These are phyloP conservation scores for Tylopilus plumbeoviolaceoides DNA, from an alignment of 768 basidiomycete species.

Conservation along the genomic window DNA sequence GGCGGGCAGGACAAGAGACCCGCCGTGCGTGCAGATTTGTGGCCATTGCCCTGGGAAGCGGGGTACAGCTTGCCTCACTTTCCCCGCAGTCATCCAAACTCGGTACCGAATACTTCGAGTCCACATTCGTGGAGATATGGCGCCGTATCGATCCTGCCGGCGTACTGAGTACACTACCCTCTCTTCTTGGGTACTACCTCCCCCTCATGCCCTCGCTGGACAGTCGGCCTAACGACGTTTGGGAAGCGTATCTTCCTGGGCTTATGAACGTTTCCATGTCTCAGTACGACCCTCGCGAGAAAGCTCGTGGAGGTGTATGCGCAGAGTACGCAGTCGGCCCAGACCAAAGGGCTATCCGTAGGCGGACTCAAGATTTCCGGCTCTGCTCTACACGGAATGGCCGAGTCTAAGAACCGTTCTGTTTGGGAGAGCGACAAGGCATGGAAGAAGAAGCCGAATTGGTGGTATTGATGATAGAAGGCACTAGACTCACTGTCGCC, in stretches of 20 bases:
- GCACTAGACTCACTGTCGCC: no score
- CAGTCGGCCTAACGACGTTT: slow-evolving; percentile 41
- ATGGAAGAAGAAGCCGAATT: slow-evolving; percentile 10
- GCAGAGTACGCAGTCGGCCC: slow-evolving; percentile 1
- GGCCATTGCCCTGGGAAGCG: slow-evolving; percentile 76
- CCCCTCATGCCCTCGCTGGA: slow-evolving; percentile 47
- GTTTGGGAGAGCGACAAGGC: slow-evolving; percentile 19
- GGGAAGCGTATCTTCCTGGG: slow-evolving; percentile 60
- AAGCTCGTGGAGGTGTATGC: slow-evolving; percentile 22
- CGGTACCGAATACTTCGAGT: slow-evolving; percentile 24
- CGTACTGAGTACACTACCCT: slow-evolving; percentile 58
- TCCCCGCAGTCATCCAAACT: slow-evolving; percentile 10
- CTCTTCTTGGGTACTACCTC: slow-evolving; percentile 73
- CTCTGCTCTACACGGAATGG: slow-evolving; percentile 16
- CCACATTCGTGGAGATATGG: slow-evolving; percentile 30
- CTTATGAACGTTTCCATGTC: slow-evolving; percentile 27
- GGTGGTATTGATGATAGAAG: slow-evolving; percentile 21
- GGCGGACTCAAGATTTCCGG: slow-evolving; percentile 17
- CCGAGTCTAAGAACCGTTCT: slow-evolving; percentile 23
- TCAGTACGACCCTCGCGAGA: slow-evolving; percentile 17
- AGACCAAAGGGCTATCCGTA: slow-evolving; percentile 22
- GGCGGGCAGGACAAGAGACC: background rate
- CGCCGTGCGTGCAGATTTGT: slow-evolving; percentile 61
- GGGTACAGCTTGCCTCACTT: slow-evolving; percentile 40
- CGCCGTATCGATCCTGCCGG: slow-evolving; percentile 43